Conservation (phyloP, 768 basidiomycete genomes). For the Rhodocollybia butyracea region DNA sequence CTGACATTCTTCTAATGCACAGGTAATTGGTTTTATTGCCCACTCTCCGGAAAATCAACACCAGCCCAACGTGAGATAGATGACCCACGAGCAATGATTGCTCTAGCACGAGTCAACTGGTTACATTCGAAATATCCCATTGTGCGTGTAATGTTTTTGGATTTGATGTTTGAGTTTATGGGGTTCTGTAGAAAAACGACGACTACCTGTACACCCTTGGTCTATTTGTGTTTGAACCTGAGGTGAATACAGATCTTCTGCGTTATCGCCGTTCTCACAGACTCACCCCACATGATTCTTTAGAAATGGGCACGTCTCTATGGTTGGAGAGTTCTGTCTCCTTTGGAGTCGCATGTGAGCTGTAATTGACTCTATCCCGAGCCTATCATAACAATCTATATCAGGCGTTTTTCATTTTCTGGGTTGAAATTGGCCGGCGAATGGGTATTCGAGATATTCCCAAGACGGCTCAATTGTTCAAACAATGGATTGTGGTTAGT, state of each 20-base stretch:
- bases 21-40: constrained; percentile 37
- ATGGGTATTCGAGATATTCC: constrained; percentile 51
- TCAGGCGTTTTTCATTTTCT: constrained; percentile 36
- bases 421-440: constrained; percentile 41
- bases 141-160: constrained; percentile 19
- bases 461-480: constrained; percentile 31
- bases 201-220: constrained; percentile 40
- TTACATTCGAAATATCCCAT: constrained; percentile 41
- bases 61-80: constrained; percentile 9
- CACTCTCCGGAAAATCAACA: constrained; percentile 16
- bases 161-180: neutral
- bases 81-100: constrained; percentile 39
- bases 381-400: neutral
- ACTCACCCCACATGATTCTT: neutral
- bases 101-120: constrained; percentile 39
- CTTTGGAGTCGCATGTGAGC: constrained; percentile 37
- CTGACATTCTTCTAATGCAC: neutral
- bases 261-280: neutral
- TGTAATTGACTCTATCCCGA: neutral
- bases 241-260: constrained; percentile 26
- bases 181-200: constrained; percentile 31
- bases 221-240: constrained; percentile 36
- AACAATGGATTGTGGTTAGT: constrained; percentile 36
- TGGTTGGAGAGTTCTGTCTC: constrained; percentile 43
- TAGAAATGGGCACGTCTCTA: constrained; percentile 38